Conservation (phyloP, 2,329 filamentous ascomycete species). For the Colletotrichum sp. region DNA sequence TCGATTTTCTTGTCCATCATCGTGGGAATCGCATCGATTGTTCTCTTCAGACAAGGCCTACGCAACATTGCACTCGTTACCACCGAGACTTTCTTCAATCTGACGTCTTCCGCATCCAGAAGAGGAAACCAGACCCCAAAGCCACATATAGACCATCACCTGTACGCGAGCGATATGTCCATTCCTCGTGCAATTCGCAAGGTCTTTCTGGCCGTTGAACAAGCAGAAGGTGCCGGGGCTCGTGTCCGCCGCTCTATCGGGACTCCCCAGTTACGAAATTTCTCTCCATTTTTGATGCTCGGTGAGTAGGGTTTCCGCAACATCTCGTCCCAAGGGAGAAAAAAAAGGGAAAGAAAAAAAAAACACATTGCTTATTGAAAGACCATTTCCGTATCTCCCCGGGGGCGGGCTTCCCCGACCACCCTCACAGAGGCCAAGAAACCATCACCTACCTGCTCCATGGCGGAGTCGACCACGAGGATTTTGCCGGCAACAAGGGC, state of each 20-base stretch:
- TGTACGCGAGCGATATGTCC: slow-evolving; percentile 61
- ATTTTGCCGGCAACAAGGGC: slow-evolving; percentile 85
- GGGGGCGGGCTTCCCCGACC: slow-evolving; percentile 89
- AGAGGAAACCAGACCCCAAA: background rate
- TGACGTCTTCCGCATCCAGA: background rate
- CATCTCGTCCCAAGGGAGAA: background rate
- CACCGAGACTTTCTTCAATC: slow-evolving; percentile 18
- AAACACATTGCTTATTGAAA: slow-evolving; percentile 74
- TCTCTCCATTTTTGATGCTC: slow-evolving; percentile 94
- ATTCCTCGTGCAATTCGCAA: slow-evolving; percentile 78
- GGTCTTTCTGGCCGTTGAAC: slow-evolving; percentile 83
- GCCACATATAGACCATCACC: slow-evolving; percentile 18
- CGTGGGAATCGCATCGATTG: slow-evolving; percentile 31
- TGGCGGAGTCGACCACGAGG: slow-evolving; percentile 88
- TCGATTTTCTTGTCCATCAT: slow-evolving; percentile 32
- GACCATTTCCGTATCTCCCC: slow-evolving; percentile 86
- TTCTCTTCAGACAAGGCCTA: slow-evolving; percentile 28
- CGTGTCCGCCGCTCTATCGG: slow-evolving; percentile 87
- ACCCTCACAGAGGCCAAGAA: slow-evolving; percentile 83
- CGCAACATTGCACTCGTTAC: slow-evolving; percentile 22
- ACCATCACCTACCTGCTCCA: slow-evolving; percentile 87
- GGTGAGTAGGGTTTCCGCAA: slow-evolving; percentile 75
- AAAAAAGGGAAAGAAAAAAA: background rate
- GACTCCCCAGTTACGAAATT: slow-evolving; percentile 80
- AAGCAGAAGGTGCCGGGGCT: slow-evolving; percentile 87